These are phyloP conservation scores for Salvia sclarea DNA, from an alignment of 305 asterid species.

Conservation along the genomic window DNA sequence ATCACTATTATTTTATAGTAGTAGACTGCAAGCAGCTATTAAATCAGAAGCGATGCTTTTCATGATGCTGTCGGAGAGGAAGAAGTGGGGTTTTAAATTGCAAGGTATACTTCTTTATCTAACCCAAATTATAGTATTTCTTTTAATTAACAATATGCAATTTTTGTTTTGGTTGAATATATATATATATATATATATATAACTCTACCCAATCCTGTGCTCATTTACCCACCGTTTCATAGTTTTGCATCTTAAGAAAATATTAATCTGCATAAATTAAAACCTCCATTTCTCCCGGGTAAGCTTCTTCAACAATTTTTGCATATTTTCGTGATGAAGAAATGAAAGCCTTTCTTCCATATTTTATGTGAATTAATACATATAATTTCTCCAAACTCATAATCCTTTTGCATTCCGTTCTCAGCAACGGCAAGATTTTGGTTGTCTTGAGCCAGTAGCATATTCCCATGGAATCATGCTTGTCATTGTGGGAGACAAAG, in stretches of 20 bases:
- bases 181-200: no score
- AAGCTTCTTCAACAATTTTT: not conserved
- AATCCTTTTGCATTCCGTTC: not conserved
- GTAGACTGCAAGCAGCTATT: not conserved
- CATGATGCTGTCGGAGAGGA: conserved; percentile 29
- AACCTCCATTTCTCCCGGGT: not conserved
- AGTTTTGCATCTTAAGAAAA: not conserved
- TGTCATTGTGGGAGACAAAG: not conserved
- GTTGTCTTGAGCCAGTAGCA: not conserved
- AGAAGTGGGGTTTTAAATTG: conserved; percentile 36
- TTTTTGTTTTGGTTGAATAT: no score
- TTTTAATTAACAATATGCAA: no score
- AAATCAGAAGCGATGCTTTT: conserved; percentile 31
- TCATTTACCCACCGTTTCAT: no score
- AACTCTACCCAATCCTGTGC: no score
- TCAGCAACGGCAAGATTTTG: conserved; percentile 21
- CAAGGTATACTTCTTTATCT: conserved; percentile 37
- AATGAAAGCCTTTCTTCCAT: not conserved
- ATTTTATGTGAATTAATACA: conserved; percentile 34
- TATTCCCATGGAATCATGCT: conserved; percentile 21
- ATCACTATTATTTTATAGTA: no score
- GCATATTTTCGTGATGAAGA: not conserved
- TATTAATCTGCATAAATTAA: no score
- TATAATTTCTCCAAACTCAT: not conserved
- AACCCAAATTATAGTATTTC: conserved; percentile 30